phyloP scores from a whole-genome alignment of 257 asterid genomes.

The Fraxinus pennsylvanica region DNA sequence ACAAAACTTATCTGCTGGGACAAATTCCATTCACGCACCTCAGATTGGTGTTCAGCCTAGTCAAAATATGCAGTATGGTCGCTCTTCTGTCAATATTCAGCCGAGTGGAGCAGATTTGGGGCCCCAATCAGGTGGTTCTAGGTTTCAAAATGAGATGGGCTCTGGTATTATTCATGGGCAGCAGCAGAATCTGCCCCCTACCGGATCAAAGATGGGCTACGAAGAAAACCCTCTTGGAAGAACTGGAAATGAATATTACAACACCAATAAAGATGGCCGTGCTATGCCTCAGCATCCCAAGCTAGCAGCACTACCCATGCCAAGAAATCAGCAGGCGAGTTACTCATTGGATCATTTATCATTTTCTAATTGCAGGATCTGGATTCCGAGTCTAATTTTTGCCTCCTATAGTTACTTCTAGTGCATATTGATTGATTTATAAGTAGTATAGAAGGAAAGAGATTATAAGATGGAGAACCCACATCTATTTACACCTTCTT shows the following conservation, averaged over 20 bases:
- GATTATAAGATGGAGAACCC: neutral
- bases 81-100: slow-evolving; percentile 48
- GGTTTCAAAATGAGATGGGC: slow-evolving; percentile 64
- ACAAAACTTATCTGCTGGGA: slow-evolving; percentile 46
- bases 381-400: neutral
- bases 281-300: slow-evolving; percentile 66
- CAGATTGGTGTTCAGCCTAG: slow-evolving; percentile 46
- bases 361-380: neutral
- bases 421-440: neutral
- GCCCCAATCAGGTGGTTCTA: slow-evolving; percentile 52
- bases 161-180: slow-evolving; percentile 27
- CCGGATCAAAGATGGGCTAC: slow-evolving; percentile 46
- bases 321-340: slow-evolving; percentile 72
- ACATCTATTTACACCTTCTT: neutral
- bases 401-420: slow-evolving; percentile 2
- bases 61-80: slow-evolving; percentile 50
- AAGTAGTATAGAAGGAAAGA: slow-evolving; percentile 6
- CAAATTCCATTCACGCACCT: slow-evolving; percentile 42
- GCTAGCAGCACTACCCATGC: slow-evolving; percentile 75
- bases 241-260: slow-evolving; percentile 59
- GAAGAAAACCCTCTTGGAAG: slow-evolving; percentile 68
- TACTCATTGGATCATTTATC: slow-evolving; percentile 12
- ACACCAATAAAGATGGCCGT: slow-evolving; percentile 50
- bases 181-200: no score
- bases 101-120: slow-evolving; percentile 47